phyloP scores from a whole-genome alignment of 2,329 filamentous ascomycete genomes.

The Verticillium zaregamsianum region DNA sequence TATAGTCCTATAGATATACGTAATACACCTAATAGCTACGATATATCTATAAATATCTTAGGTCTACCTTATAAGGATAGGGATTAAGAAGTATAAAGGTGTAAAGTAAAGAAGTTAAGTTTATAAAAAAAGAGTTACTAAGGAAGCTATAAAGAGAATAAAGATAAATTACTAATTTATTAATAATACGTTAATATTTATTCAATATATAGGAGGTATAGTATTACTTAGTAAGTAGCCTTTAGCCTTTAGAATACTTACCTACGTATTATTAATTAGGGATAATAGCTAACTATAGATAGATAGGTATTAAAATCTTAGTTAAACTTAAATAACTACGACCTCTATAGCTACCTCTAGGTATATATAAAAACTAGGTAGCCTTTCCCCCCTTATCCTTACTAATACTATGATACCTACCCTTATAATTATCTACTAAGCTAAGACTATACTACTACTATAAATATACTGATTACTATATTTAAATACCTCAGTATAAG shows the following conservation, averaged over 20 bases:
- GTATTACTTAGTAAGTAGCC: conserved; percentile 6
- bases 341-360: not conserved
- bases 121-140: too few relatives aligned
- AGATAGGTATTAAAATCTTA: not conserved
- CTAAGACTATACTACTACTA: not conserved
- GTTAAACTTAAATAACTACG: not conserved
- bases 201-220: conserved; percentile 5
- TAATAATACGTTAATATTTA: conserved; percentile 1
- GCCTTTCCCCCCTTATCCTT: not conserved
- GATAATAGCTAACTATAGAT: not conserved
- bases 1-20: too few relatives aligned
- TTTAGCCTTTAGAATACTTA: conserved; percentile 2
- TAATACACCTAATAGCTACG: too few relatives aligned
- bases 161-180: not conserved
- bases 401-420: not conserved
- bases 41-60: not conserved
- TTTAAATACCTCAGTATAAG: not conserved
- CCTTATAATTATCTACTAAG: not conserved
- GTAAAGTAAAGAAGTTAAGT: not conserved
- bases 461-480: not conserved
- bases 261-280: not conserved
- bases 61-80: not conserved
- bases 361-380: not conserved
- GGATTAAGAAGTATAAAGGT: not conserved
- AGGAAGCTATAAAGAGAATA: too few relatives aligned